Percentiles rank a stretch among this genome's conserved stretches.
Conservation (phyloP, 257 asterid species). For the Leonotis leonurus region DNA sequence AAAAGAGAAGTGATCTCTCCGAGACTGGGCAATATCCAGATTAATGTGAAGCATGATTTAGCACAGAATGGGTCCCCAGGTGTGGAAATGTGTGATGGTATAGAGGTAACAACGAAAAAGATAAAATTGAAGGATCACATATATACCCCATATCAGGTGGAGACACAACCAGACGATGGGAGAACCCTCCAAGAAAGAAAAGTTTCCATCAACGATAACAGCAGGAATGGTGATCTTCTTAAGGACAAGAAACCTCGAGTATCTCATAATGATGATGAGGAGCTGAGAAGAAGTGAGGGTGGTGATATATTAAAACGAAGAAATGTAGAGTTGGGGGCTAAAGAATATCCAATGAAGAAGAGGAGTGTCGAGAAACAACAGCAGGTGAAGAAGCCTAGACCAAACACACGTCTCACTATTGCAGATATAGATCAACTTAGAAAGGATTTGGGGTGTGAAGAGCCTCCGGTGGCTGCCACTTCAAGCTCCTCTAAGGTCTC, state of each 20-base stretch:
- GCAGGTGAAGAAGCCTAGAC: conserved; percentile 31
- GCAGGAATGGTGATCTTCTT: conserved; percentile 36
- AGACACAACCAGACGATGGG: conserved; percentile 23
- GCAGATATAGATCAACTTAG: conserved; percentile 55
- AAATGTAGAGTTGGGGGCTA: conserved; percentile 27
- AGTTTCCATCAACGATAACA: conserved; percentile 29
- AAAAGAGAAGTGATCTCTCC: conserved; percentile 29
- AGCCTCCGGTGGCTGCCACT: conserved; percentile 61
- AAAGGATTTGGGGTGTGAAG: conserved; percentile 66
- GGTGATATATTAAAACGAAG: conserved; percentile 28
- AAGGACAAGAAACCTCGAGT: conserved; percentile 43
- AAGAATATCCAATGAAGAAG: conserved; percentile 26
- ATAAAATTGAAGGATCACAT: conserved; percentile 43
- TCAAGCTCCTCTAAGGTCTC: conserved; percentile 95
- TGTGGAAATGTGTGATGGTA: conserved; percentile 21
- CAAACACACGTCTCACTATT: conserved; percentile 31
- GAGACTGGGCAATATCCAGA: conserved; percentile 27
- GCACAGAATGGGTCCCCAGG: conserved; percentile 24
- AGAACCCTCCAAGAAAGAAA: conserved; percentile 28
- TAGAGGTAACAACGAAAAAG: conserved; percentile 39
- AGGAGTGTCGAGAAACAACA: conserved; percentile 32
- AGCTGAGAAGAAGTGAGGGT: conserved; percentile 23
- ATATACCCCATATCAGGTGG: conserved; percentile 23
- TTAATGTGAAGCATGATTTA: conserved; percentile 32
- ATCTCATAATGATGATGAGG: conserved; percentile 44